phyloP scores from a whole-genome alignment of 139 green algal genomes.

The Chlamydomonas sphaeroides region DNA sequence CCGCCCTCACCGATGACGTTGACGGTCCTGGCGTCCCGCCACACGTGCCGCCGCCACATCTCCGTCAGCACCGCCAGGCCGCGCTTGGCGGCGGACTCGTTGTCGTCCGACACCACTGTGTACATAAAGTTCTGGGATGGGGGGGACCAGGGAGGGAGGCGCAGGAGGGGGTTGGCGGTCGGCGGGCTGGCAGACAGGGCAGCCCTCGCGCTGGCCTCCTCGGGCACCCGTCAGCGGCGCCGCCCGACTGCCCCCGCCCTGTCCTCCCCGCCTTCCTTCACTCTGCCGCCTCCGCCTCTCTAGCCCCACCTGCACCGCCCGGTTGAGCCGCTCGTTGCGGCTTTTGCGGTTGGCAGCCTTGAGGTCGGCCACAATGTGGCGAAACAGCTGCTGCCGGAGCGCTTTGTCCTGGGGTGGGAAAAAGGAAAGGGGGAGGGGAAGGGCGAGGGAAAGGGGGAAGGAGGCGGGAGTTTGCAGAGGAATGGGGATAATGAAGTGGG shows the following conservation, averaged over 20 bases:
- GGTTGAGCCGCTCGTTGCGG: conserved; percentile 89
- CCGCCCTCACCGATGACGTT: conserved; percentile 86
- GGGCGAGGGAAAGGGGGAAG: not conserved
- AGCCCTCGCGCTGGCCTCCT: too few species aligned
- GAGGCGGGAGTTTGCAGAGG: not conserved
- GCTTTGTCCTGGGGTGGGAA: conserved; percentile 82
- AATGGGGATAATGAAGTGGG: too few species aligned
- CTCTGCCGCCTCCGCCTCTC: too few species aligned
- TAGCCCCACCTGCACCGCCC: conserved; percentile 63
- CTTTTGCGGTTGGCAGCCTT: conserved; percentile 86
- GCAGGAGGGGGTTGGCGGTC: too few species aligned
- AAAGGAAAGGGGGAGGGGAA: not conserved
- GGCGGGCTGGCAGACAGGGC: too few species aligned
- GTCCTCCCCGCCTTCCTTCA: too few species aligned
- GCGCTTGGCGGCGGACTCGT: conserved; percentile 91
- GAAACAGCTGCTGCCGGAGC: conserved; percentile 86
- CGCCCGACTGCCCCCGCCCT: conserved; percentile 11
- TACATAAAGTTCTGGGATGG: conserved; percentile 35
- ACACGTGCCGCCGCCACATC: conserved; percentile 95
- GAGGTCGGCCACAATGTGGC: conserved; percentile 95
- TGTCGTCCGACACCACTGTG: conserved; percentile 68
- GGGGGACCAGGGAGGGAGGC: too few species aligned
- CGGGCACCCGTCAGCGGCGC: too few species aligned
- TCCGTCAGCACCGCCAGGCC: conserved; percentile 92
- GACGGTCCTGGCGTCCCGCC: conserved; percentile 93